phyloP scores from a whole-genome alignment of 306 rosid species.

The Prunus mira region DNA sequence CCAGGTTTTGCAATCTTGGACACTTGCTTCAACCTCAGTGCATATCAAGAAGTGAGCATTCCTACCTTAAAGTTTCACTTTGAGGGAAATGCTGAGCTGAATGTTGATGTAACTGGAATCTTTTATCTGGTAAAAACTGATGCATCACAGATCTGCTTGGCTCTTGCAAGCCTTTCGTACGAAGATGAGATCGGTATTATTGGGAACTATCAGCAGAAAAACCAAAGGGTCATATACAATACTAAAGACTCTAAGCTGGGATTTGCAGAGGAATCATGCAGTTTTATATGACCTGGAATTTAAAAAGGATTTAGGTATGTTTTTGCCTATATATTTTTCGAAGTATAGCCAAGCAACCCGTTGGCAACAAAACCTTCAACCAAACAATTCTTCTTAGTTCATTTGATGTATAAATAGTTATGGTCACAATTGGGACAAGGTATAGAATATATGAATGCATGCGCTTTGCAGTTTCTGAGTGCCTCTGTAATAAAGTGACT shows the following conservation, averaged over 20 bases:
- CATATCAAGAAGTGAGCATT: slow-evolving; percentile 43
- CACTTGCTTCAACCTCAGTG: slow-evolving; percentile 73
- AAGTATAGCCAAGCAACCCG: slow-evolving; percentile 26
- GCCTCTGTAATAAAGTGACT: slow-evolving; percentile 5
- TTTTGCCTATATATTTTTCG: slow-evolving; percentile 16
- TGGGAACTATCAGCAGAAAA: slow-evolving; percentile 88
- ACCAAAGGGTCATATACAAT: slow-evolving; percentile 84
- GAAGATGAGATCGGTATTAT: slow-evolving; percentile 53
- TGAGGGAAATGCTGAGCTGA: slow-evolving; percentile 57
- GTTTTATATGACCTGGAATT: slow-evolving; percentile 32
- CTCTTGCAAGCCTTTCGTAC: slow-evolving; percentile 58
- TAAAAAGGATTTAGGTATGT: not conserved
- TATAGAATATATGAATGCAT: slow-evolving; percentile 5
- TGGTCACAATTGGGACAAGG: slow-evolving; percentile 12
- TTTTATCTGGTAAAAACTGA: slow-evolving; percentile 57
- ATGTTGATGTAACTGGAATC: slow-evolving; percentile 54
- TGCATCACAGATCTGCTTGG: slow-evolving; percentile 77
- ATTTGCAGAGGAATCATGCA: slow-evolving; percentile 73
- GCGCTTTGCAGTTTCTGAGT: not conserved
- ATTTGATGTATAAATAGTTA: slow-evolving; percentile 16
- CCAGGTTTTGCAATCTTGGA: slow-evolving; percentile 69
- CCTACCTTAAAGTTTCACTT: slow-evolving; percentile 58
- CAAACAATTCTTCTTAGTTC: not conserved
- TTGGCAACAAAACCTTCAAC: slow-evolving; percentile 19
- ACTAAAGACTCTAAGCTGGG: slow-evolving; percentile 63